Percentiles rank a stretch among this genome's conserved stretches.
phyloP scores from a whole-genome alignment of 2,329 filamentous ascomycete genomes.

The Alternaria rosae region DNA sequence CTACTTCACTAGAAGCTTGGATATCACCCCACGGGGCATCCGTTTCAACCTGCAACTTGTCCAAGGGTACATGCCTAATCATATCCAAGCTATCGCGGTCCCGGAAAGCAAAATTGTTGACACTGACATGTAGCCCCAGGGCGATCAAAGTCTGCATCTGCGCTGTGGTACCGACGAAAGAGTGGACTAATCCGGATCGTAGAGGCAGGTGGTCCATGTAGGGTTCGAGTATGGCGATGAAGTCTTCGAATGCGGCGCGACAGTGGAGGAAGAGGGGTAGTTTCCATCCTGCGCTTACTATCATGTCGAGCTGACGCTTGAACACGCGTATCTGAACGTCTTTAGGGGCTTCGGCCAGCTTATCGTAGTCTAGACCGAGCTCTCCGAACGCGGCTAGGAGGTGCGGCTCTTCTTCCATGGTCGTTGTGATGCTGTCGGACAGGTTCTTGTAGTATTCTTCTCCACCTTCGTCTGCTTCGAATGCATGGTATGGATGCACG shows the following conservation, averaged over 20 bases:
- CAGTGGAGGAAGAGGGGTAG: conserved; percentile 56
- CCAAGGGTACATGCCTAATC: conserved; percentile 52
- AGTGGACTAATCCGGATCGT: conserved; percentile 48
- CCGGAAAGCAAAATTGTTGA: conserved; percentile 61
- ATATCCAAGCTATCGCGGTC: conserved; percentile 53
- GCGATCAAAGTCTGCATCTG: conserved; percentile 52
- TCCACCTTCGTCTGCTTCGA: conserved; percentile 49
- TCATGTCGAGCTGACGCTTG: conserved; percentile 53
- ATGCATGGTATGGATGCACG: conserved; percentile 61
- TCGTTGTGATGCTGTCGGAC: conserved; percentile 26
- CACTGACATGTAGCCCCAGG: conserved; percentile 55
- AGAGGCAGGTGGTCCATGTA: conserved; percentile 51
- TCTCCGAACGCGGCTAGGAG: conserved; percentile 59
- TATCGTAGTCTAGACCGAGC: conserved; percentile 60
- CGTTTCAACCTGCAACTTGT: conserved; percentile 56
- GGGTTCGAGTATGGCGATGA: conserved; percentile 51
- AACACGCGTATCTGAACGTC: conserved; percentile 53
- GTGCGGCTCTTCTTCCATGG: conserved; percentile 19
- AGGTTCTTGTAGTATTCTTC: conserved; percentile 40
- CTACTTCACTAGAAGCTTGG: conserved; percentile 44
- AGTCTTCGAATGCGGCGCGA: conserved; percentile 55
- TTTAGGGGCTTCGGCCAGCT: conserved; percentile 54
- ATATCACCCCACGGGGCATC: conserved; percentile 61
- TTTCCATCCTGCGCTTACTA: conserved; percentile 39
- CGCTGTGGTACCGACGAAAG: conserved; percentile 49